Evolutionary conservation across 768 basidiomycete genomes (phyloP).

Genomic region (Tylopilus subfusipes): DNA sequence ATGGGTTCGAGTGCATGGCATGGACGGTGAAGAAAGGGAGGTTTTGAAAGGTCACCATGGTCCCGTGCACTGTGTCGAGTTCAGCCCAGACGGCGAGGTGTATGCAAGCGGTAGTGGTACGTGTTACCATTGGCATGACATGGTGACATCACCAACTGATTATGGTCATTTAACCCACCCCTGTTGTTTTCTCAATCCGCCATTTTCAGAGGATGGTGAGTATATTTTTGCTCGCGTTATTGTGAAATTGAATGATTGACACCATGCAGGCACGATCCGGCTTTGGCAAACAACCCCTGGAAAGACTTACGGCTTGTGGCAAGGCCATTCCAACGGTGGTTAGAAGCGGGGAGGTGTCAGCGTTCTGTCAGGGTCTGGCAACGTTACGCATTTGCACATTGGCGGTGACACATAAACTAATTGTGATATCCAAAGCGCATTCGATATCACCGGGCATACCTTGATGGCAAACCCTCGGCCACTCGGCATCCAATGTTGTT

Average conservation of each 20-base stretch:
- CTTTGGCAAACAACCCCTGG: conserved; percentile 97
- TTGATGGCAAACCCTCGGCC: too few relatives aligned
- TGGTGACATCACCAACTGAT: conserved; percentile 10
- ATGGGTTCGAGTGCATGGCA: conserved; percentile 93
- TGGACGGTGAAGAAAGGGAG: conserved; percentile 87
- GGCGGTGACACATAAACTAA: too few relatives aligned
- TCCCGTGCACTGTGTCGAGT: conserved; percentile 91
- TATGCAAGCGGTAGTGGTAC: conserved; percentile 95
- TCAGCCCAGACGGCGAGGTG: conserved; percentile 95
- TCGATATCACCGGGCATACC: too few relatives aligned
- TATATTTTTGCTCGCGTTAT: not conserved
- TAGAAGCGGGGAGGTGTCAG: conserved; percentile 10
- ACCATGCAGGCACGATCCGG: conserved; percentile 76
- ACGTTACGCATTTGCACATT: conserved; percentile 4
- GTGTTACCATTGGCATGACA: conserved; percentile 36
- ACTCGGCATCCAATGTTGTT: too few relatives aligned
- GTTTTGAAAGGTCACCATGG: conserved; percentile 96
- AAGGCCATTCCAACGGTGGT: conserved; percentile 51
- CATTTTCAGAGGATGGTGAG: conserved; percentile 72
- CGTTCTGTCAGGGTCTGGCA: too few relatives aligned
- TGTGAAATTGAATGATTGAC: conserved; percentile 4
- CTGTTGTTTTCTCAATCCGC: not conserved
- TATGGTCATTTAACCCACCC: conserved; percentile 1
- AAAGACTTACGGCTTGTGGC: conserved; percentile 90
- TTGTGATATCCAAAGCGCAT: too few relatives aligned